Evolutionary conservation across 176 grass and related monocot genomes (phyloP).

Genomic region (Eremochloa ophiuroides): DNA sequence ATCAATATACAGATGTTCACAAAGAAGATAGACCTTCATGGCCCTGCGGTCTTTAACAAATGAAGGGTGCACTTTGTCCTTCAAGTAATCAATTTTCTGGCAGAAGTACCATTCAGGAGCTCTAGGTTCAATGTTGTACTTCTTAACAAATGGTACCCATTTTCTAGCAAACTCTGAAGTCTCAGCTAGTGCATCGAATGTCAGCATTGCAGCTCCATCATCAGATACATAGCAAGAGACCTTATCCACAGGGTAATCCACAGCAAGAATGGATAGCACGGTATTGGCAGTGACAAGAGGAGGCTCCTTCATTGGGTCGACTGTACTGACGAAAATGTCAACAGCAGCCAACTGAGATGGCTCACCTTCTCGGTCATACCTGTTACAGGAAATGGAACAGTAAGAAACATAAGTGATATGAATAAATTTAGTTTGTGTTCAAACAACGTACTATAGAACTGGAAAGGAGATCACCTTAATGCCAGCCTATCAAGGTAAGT

Average conservation of each 20-base stretch:
- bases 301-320: conserved; percentile 97
- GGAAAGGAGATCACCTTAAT: conserved; percentile 68
- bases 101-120: conserved; percentile 94
- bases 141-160: conserved; percentile 98
- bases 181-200: conserved; percentile 90
- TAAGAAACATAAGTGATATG: conserved; percentile 20
- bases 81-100: conserved; percentile 99
- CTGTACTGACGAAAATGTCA: conserved; percentile 98
- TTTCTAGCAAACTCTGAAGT: conserved; percentile 99
- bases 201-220: conserved; percentile 96
- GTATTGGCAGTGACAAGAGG: conserved; percentile 99
- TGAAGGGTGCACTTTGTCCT: conserved; percentile 96
- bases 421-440: conserved; percentile 12
- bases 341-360: conserved; percentile 97
- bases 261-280: conserved; percentile 93
- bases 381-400: conserved; percentile 36
- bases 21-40: conserved; percentile 80
- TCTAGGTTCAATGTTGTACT: conserved; percentile 93
- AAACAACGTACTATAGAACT: conserved; percentile 17
- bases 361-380: conserved; percentile 97
- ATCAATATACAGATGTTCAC: background rate
- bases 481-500: conserved; percentile 98
- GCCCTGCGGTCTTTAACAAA: conserved; percentile 98
- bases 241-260: conserved; percentile 98
- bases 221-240: conserved; percentile 99